Evolutionary conservation across 805 yeast species (phyloP).

Genomic region (Suhomyces prunicola): DNA sequence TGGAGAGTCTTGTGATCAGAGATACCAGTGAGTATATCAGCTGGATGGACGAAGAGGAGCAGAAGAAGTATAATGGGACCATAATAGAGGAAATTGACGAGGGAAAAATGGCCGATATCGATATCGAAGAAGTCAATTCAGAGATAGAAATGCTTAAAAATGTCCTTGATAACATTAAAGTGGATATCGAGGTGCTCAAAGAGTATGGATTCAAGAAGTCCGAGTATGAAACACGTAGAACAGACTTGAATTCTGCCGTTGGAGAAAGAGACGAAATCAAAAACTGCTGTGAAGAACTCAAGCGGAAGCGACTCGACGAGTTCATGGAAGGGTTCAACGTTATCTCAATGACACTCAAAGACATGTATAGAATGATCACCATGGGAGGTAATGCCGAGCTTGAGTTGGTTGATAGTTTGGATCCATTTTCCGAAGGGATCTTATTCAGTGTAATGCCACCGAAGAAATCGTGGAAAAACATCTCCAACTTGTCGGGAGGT

Average conservation of each 20-base stretch:
- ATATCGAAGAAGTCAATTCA: conserved; percentile 46
- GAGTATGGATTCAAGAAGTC: conserved; percentile 68
- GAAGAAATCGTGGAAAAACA: conserved; percentile 95
- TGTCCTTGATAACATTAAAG: conserved; percentile 52
- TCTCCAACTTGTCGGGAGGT: conserved; percentile 93
- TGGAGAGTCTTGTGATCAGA: conserved; percentile 46
- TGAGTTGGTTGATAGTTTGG: conserved; percentile 90
- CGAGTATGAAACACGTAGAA: conserved; percentile 63
- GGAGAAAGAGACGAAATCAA: conserved; percentile 61
- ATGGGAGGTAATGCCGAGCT: conserved; percentile 99
- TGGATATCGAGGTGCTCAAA: conserved; percentile 69
- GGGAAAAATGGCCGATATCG: conserved; percentile 49
- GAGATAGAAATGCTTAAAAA: conserved; percentile 56
- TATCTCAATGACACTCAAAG: conserved; percentile 85
- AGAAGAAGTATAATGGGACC: conserved; percentile 30
- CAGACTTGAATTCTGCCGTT: conserved; percentile 68
- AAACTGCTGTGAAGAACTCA: conserved; percentile 61
- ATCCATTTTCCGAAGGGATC: conserved; percentile 98
- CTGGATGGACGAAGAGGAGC: conserved; percentile 48
- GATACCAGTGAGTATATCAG: conserved; percentile 50
- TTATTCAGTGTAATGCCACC: conserved; percentile 99
- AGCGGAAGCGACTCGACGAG: conserved; percentile 74
- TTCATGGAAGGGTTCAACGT: conserved; percentile 90
- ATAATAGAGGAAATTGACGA: conserved; percentile 44
- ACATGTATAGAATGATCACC: conserved; percentile 97